phyloP scores from a whole-genome alignment of 2,329 filamentous ascomycete species.

The Colletotrichum nymphaeae region DNA sequence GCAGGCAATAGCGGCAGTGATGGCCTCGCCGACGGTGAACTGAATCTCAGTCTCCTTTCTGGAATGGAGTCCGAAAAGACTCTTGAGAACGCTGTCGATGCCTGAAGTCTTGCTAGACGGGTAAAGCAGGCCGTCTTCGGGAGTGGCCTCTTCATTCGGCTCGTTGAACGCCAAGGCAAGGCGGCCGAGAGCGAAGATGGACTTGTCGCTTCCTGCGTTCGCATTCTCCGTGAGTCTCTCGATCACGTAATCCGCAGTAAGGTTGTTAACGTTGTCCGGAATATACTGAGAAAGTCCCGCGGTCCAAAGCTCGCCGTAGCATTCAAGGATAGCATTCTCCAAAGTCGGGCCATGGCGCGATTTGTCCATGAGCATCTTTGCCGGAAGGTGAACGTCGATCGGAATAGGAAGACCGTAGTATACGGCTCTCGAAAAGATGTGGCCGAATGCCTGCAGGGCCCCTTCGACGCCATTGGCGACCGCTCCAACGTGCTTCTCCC shows the following conservation, averaged over 20 bases:
- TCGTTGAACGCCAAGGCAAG: slow-evolving; percentile 73
- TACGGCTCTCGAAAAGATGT: slow-evolving; percentile 56
- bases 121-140: slow-evolving; percentile 19
- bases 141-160: slow-evolving; percentile 41
- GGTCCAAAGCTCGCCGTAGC: slow-evolving; percentile 59
- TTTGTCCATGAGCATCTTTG: slow-evolving; percentile 45
- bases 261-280: slow-evolving; percentile 39
- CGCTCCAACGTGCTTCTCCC: slow-evolving; percentile 54
- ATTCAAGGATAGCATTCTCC: slow-evolving; percentile 57
- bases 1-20: slow-evolving; percentile 80
- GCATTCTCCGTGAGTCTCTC: slow-evolving; percentile 74
- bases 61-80: slow-evolving; percentile 82
- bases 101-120: slow-evolving; percentile 20
- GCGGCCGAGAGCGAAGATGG: slow-evolving; percentile 84
- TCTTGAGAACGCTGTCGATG: slow-evolving; percentile 56
- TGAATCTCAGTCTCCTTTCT: slow-evolving; percentile 88
- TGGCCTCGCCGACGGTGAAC: slow-evolving; percentile 89
- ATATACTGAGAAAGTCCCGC: slow-evolving; percentile 50
- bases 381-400: slow-evolving; percentile 43
- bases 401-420: slow-evolving; percentile 53
- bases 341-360: slow-evolving; percentile 45
- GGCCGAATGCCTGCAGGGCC: slow-evolving; percentile 56
- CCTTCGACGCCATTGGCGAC: slow-evolving; percentile 60
- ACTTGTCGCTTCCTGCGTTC: slow-evolving; percentile 83
- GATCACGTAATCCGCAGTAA: slow-evolving; percentile 59